Percentiles rank a stretch among this genome's conserved stretches.
phyloP scores from a whole-genome alignment of 2,329 filamentous ascomycete genomes.

The Diaporthe ampelina region DNA sequence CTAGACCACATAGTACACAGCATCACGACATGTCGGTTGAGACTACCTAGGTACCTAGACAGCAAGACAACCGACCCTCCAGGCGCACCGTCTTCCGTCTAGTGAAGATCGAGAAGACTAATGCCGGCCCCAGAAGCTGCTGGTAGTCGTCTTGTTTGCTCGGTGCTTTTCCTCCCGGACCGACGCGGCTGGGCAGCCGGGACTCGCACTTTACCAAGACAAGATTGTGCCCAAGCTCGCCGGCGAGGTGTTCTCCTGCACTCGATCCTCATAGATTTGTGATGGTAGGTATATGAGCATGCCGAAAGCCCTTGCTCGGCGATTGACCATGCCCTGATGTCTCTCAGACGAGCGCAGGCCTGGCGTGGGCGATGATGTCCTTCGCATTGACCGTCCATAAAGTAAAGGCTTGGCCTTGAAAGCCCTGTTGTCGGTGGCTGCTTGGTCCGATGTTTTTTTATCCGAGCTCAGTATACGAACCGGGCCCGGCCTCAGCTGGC shows the following conservation, averaged over 20 bases:
- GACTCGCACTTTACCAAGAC: background rate
- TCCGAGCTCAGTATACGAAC: slow-evolving; percentile 24
- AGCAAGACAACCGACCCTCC: background rate
- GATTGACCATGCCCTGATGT: background rate
- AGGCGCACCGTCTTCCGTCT: background rate
- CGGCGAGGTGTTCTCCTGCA: background rate
- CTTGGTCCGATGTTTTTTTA: slow-evolving; percentile 16
- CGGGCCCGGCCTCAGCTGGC: slow-evolving; percentile 19
- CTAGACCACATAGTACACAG: background rate
- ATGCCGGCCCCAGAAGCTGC: background rate
- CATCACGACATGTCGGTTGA: background rate
- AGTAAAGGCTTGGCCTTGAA: slow-evolving; percentile 6
- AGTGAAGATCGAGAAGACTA: background rate
- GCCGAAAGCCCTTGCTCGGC: background rate
- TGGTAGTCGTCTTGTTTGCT: background rate
- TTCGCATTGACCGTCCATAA: background rate
- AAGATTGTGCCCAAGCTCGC: background rate
- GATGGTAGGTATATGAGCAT: background rate
- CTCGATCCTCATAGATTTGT: background rate
- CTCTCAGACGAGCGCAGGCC: background rate
- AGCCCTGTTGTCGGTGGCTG: slow-evolving; percentile 1
- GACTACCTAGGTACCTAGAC: background rate
- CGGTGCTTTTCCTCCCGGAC: background rate
- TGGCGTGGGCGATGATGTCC: background rate
- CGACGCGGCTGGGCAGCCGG: background rate